Percentiles rank a stretch among this genome's conserved stretches.
phyloP scores from a whole-genome alignment of 192 early-diverging fungal genomes.

The Cetraspora pellucida region DNA sequence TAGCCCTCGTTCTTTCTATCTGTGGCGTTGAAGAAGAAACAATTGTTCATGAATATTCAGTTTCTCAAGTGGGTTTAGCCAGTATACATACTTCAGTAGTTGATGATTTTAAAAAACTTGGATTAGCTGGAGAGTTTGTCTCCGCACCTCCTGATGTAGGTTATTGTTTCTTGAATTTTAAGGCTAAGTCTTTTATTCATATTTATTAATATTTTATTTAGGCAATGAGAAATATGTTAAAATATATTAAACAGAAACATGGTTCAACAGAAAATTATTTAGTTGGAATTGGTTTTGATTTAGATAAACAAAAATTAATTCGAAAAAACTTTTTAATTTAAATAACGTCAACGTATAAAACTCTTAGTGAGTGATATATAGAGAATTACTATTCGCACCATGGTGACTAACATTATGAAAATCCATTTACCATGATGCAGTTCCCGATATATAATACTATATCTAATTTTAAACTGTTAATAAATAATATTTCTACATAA shows the following conservation, averaged over 20 bases:
- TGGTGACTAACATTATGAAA: no score
- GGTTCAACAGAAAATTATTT: constrained; percentile 31
- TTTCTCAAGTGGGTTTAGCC: constrained; percentile 47
- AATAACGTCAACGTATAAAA: no score
- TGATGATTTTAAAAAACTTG: constrained; percentile 54
- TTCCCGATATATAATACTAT: no score
- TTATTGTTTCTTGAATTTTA: constrained; percentile 10
- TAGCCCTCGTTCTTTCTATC: constrained; percentile 55
- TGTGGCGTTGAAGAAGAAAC: constrained; percentile 54
- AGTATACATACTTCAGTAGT: constrained; percentile 50
- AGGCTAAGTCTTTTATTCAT: not conserved
- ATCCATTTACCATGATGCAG: no score
- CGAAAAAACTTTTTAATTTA: constrained; percentile 30
- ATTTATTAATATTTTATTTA: constrained; percentile 7
- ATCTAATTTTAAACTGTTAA: no score
- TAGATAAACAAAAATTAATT: constrained; percentile 31
- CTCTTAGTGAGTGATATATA: no score
- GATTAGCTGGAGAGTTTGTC: constrained; percentile 54
- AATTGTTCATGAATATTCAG: constrained; percentile 61
- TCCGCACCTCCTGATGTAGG: constrained; percentile 54
- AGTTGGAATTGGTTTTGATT: constrained; percentile 31
- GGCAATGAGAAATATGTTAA: constrained; percentile 37
- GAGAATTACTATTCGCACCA: no score
- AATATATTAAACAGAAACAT: constrained; percentile 32
- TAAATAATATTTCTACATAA: no score